phyloP scores from a whole-genome alignment of 345 rosid genomes.

The Nephelium lappaceum region DNA sequence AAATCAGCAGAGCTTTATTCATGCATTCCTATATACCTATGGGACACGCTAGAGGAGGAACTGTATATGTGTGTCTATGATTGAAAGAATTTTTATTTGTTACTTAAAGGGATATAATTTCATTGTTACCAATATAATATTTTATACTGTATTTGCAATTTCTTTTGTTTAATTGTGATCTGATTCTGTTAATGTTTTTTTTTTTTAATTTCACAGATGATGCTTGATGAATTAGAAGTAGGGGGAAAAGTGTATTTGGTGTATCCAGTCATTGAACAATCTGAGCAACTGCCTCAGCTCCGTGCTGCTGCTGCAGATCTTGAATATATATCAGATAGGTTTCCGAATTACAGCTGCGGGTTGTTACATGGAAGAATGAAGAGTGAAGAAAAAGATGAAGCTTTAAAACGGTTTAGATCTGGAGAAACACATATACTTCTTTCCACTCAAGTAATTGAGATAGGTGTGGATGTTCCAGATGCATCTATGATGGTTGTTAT shows the following conservation, averaged over 20 bases:
- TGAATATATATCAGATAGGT: conserved; percentile 56
- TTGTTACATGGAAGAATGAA: conserved; percentile 90
- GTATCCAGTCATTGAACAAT: conserved; percentile 86
- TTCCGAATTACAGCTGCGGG: conserved; percentile 72
- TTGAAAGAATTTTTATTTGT: neutral
- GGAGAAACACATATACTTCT: conserved; percentile 85
- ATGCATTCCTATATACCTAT: too few species aligned
- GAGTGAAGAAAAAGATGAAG: conserved; percentile 82
- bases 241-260: conserved; percentile 89
- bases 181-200: neutral
- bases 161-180: neutral
- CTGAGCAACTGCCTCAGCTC: conserved; percentile 94
- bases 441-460: conserved; percentile 91
- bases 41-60: neutral
- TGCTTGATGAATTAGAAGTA: conserved; percentile 67
- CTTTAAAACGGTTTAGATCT: conserved; percentile 67
- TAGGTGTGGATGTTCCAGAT: conserved; percentile 96
- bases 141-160: neutral
- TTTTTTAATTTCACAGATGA: conserved; percentile 76
- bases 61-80: neutral
- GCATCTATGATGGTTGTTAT: conserved; percentile 99
- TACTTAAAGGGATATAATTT: neutral
- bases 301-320: conserved; percentile 89
- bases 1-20: neutral
- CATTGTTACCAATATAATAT: neutral